Base-by-base conservation (phyloP, 1,284 basidiomycete species). In the Rhizoctonia solani region DNA sequence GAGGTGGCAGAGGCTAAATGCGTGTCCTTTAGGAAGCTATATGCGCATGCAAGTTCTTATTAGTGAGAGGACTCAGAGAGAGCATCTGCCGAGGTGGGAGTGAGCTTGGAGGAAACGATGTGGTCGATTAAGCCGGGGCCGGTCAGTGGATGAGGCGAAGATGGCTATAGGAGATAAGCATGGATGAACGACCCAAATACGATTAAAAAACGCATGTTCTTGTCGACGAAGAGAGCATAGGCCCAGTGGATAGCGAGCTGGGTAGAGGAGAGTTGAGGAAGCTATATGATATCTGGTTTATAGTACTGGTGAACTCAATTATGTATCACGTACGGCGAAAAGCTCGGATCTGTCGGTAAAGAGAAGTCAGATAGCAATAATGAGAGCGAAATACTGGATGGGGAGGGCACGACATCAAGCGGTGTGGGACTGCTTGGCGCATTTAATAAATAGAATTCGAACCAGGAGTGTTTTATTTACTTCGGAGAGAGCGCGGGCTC, bases 401-500 rank as follows among this genome's bases (percentile, higher is more conserved):
- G 23, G 54, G 54, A 3, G 37, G 37, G 19, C n/a, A 19, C 21
- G 3, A 21, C 52, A 16, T 11, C 44, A 47, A 23, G 11, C 16
- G 37, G 16, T 39, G 37, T 39, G 37, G 37, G 8, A 16, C 9
- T 16, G 37, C 9, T 16, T 8, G 37, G 9, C 16, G 8, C 37
- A 39, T 8, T 39, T 16, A 39, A 39, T 8, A 8, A 39, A 8
- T 16, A 39, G 16, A 8, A 8, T 39, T 16, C 8, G 37, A 16
- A 8, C 16, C 37, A 39, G 8, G 37, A 39, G 16, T 8, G 16
- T 39, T 39, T 8, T 39, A 19, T 4, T 23, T 39, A 5, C 54
- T 41, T 55, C 13, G 54, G 54, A 25, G 54, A 56, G 41, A 37
- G 41, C 29, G 54, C 21, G 4, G 54, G 54, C 21, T 34, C 25